Percentiles rank a stretch among this genome's conserved stretches.
These are phyloP conservation scores for Laburnicola sp. DNA, from an alignment of 2,329 filamentous ascomycete genomes.

Conservation along the genomic window DNA sequence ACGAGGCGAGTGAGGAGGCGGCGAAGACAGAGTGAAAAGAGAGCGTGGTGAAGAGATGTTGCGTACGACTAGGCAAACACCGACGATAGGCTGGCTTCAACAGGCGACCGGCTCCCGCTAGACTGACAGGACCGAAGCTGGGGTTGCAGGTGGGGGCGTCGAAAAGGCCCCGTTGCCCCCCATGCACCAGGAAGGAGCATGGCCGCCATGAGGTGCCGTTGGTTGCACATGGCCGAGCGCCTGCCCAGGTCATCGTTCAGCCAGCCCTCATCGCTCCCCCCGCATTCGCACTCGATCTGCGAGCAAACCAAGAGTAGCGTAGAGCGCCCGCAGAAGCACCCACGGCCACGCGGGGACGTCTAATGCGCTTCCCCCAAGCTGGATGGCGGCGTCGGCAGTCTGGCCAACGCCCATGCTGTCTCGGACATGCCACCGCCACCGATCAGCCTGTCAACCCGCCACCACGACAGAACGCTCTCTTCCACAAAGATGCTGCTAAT, in stretches of 20 bases:
- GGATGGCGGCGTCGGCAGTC: constrained; percentile 15
- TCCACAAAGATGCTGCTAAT: too few species aligned
- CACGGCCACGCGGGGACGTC: constrained; percentile 3
- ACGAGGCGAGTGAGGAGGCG: not conserved
- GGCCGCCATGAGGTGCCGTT: not conserved
- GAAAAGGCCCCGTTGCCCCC: not conserved
- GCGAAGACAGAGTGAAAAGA: not conserved
- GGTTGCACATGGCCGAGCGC: constrained; percentile 6
- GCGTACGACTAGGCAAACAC: not conserved
- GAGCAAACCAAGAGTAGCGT: not conserved
- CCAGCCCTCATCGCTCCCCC: constrained; percentile 1
- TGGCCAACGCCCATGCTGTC: constrained; percentile 12
- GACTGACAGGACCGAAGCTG: not conserved
- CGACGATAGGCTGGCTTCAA: not conserved
- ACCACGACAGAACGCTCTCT: too few species aligned
- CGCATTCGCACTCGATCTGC: constrained; percentile 3
- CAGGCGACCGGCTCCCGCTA: not conserved
- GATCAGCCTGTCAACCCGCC: too few species aligned
- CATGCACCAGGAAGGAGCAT: not conserved
- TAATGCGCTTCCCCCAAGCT: constrained; percentile 3
- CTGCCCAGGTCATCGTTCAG: constrained; percentile 11
- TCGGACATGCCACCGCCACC: too few species aligned
- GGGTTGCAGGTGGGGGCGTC: not conserved
- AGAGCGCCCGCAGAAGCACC: not conserved
- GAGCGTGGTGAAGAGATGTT: not conserved